Evolutionary conservation across 2,329 filamentous ascomycete genomes (phyloP), one percentile per base, ranked within the genome.

Genomic region (Talaromyces sp.): DNA sequence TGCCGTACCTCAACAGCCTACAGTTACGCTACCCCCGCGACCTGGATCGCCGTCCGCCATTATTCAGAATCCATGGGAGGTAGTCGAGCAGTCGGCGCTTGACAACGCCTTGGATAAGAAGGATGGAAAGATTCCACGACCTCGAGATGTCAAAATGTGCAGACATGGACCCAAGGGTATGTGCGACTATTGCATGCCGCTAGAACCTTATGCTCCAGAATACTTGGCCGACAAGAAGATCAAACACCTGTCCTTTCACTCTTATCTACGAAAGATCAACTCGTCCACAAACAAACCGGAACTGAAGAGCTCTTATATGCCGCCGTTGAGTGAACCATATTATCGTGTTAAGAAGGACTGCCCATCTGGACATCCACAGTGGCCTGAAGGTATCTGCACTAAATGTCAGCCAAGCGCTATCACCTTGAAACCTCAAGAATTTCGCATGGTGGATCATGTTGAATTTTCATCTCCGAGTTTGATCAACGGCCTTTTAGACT

Each of bases 351-450:
- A 87, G 75, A 87, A 84, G 58, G 87, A 96, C 70, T 99, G 95
- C 72, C 93, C 96, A 0, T 93, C 92, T 0, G 95, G 95, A 1
- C 95, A 99, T 77, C 89, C 92, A 18, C 86, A 89, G 46, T 99
- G 95, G 88, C 95, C 95, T 2, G 92, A 96, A 69, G 95, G 95
- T 16, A 98, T 99, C 67, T 99, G 95, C 80, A 96, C 91, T 63
- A 99, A 98, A 75, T 99, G 95, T 70, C 96, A 99, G 73, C 95
- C 95, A 7, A 96, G 93, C 67, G 93, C 95, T 62, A 99, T 99
- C 72, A 96, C 92, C 11, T 80, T 99, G 60, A 93, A 98, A 73
- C 92, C 92, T 5, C 95, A 99, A 76, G 84, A 89, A 21, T 99
- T 93, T 75, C 91, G 95, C 58, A 97, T 95, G 91, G 93, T 99